Evolutionary conservation across 2,329 filamentous ascomycete species (phyloP), one percentile per base, ranked within the genome.

Genomic region (Coleophoma crateriformis): DNA sequence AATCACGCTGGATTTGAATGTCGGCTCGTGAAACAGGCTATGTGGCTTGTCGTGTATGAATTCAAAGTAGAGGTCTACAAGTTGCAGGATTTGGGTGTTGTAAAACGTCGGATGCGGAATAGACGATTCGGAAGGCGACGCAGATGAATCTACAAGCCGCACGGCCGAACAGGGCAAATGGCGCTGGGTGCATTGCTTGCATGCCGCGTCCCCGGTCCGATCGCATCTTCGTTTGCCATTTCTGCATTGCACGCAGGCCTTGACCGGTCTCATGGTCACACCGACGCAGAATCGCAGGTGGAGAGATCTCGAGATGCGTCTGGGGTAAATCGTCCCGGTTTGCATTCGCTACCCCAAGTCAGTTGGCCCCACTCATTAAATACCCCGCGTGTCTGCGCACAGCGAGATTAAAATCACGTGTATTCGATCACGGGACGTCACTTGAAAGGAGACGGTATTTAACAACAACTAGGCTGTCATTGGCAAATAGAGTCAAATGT

Each of bases 11-110:
- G 11, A 15, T 38, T 47, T 57, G n/a, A 61, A 51, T 6, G 58
- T 53, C 10, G 60, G 54, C 48, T 58, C 55, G 41, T 61, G 61
- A 45, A 63, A 63, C 6, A 62, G 38, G 11, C 48, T 53, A 49
- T 62, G 60, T 11, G 61, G 55, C 40, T 61, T 60, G 45, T 61
- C 55, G 42, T 61, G 58, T 11, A 62, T 57, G 39, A 52, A 58
- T 15, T 49, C 46, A 41, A 62, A 53, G 40, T 63, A 63, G 8
- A 62, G 52, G 15, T 59, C 53, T 14, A 59, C 51, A 10, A 62
- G 49, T 7, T 48, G 35, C 6, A 27, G 27, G 17, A 45, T 33
- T 4, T 35, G 33, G 3, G 37, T 20, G 22, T 40, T 27, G 17
- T 19, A 12, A 8, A 11, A 14, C 32, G 14, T n/a, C 33, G 10